These are phyloP conservation scores for Colletotrichum destructivum DNA, from an alignment of 2,329 filamentous ascomycete genomes.

Conservation along the genomic window DNA sequence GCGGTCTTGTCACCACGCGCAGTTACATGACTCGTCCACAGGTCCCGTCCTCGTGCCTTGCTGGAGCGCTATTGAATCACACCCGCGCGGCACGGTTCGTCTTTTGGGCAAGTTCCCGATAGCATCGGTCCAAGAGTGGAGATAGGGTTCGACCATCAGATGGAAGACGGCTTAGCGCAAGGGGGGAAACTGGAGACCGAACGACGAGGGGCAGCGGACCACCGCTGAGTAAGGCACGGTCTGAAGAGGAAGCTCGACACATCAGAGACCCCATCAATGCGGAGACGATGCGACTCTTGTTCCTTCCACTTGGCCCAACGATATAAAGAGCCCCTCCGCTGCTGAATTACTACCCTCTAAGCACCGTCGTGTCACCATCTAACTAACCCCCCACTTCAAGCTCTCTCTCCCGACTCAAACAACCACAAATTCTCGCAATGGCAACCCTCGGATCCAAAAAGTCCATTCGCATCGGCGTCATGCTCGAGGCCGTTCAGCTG, in stretches of 20 bases:
- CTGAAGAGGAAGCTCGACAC: background rate
- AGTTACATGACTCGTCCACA: background rate
- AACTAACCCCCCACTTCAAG: no score
- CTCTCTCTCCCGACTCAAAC: no score
- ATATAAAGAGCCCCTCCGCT: background rate
- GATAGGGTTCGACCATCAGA: background rate
- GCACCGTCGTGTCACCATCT: background rate
- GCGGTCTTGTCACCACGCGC: no score
- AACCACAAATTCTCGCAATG: constrained; percentile 9
- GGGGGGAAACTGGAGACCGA: background rate
- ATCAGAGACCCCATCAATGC: constrained; percentile 2
- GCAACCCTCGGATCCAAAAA: constrained; percentile 32
- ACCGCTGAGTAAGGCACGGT: background rate
- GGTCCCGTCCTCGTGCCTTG: background rate
- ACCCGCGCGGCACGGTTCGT: no score
- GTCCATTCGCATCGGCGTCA: constrained; percentile 55
- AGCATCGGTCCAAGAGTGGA: background rate
- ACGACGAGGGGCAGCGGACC: background rate
- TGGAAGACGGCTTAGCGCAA: background rate
- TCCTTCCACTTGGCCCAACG: background rate
- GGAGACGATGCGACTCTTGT: background rate
- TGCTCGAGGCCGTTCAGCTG: constrained; percentile 57
- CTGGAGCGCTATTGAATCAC: no score
- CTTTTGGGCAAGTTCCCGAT: background rate
- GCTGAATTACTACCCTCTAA: background rate